Percentiles rank a stretch among this genome's conserved stretches.
phyloP scores from a whole-genome alignment of 2,329 filamentous ascomycete species.

The Ampelomyces quisqualis region DNA sequence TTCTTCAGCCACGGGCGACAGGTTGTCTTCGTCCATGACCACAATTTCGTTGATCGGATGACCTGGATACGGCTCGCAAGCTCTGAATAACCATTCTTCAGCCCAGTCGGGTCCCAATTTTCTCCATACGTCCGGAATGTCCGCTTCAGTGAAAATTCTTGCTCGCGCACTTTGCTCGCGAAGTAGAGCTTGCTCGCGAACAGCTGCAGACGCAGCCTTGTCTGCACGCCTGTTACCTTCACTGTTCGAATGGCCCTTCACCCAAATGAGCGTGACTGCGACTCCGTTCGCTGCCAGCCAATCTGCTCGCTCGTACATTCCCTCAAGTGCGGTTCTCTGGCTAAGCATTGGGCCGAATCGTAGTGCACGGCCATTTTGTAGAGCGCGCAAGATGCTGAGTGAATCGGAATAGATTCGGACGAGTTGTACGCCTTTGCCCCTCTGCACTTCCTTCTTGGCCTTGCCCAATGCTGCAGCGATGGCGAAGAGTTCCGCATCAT shows the following conservation, averaged over 20 bases:
- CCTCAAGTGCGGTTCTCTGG: conserved; percentile 1
- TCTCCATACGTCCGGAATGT: background rate
- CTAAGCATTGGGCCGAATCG: background rate
- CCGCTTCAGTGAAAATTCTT: background rate
- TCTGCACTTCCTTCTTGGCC: background rate
- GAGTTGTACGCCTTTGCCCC: background rate
- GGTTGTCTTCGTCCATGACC: no score
- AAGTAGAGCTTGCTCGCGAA: background rate
- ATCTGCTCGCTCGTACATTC: conserved; percentile 1
- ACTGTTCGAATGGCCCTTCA: conserved; percentile 11
- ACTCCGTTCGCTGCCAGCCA: conserved; percentile 3
- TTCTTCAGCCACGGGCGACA: no score
- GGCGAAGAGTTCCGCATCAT: conserved; percentile 10
- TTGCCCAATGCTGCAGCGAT: conserved; percentile 9
- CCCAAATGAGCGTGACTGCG: conserved; percentile 10
- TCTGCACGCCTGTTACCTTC: conserved; percentile 10
- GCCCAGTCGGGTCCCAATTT: conserved; percentile 5
- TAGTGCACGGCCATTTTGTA: background rate
- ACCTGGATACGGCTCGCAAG: no score
- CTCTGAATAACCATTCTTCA: conserved; percentile 4
- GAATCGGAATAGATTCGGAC: conserved; percentile 11
- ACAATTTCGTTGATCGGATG: no score
- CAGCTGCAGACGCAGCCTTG: background rate
- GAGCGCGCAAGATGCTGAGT: background rate
- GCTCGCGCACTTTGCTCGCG: background rate